Conservation (phyloP, 2,329 filamentous ascomycete species). For the Aspergillus fijiensis region DNA sequence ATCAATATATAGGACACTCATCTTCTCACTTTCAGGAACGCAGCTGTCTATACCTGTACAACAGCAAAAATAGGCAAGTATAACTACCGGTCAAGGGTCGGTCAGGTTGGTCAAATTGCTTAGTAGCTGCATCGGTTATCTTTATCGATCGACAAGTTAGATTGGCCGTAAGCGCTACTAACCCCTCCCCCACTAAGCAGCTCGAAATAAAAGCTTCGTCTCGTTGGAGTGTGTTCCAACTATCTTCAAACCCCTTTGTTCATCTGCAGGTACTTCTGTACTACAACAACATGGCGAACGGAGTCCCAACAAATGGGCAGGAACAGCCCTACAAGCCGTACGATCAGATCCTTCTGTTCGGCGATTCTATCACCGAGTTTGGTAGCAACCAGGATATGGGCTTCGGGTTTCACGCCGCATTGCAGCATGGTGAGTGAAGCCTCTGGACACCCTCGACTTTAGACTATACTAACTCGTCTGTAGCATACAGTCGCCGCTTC, state of each 20-base stretch:
- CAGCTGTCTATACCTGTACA: no score
- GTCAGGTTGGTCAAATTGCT: background rate
- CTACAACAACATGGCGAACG: constrained; percentile 8
- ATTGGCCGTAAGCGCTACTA: background rate
- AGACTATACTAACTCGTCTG: constrained; percentile 10
- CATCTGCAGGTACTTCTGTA: background rate
- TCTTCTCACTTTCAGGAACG: no score
- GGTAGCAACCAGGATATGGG: constrained; percentile 62
- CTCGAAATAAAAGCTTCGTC: background rate
- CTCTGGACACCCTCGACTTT: background rate
- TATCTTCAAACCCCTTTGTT: background rate
- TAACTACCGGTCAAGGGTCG: no score
- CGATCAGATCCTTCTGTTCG: constrained; percentile 78
- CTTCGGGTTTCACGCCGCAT: constrained; percentile 70
- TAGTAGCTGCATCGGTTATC: background rate
- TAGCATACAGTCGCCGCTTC: constrained; percentile 72
- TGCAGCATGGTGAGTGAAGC: constrained; percentile 64
- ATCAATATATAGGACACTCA: background rate
- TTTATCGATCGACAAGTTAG: background rate
- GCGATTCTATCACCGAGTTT: constrained; percentile 82
- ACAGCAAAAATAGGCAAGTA: no score
- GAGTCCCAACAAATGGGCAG: constrained; percentile 6
- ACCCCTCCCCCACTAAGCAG: background rate
- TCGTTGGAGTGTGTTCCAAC: background rate
- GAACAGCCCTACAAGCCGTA: constrained; percentile 47